These are phyloP conservation scores for Marasmius oreades DNA, from an alignment of 1,284 basidiomycete genomes.

Conservation along the genomic window DNA sequence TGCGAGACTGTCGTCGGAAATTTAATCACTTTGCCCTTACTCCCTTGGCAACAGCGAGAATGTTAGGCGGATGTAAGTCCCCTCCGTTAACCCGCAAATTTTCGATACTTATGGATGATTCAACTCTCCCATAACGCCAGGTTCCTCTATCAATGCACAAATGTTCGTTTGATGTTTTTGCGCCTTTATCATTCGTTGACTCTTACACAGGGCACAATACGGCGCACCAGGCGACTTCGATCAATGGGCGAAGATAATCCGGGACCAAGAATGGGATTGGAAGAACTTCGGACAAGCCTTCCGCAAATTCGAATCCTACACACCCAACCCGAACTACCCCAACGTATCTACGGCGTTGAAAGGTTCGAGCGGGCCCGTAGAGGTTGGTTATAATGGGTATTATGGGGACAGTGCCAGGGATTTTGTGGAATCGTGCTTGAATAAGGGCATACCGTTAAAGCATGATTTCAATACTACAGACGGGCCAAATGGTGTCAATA, in stretches of 20 bases:
- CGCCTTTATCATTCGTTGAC: neutral
- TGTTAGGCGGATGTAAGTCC: conserved; percentile 65
- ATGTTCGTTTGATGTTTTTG: conserved; percentile 36
- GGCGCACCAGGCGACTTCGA: conserved; percentile 69
- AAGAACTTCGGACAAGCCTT: conserved; percentile 58
- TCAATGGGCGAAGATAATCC: conserved; percentile 55
- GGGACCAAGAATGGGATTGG: conserved; percentile 62
- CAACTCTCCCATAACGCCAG: conserved; percentile 25
- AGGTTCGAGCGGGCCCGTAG: conserved; percentile 49
- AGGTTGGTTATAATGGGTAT: conserved; percentile 39
- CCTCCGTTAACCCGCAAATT: neutral
- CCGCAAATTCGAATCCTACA: conserved; percentile 56
- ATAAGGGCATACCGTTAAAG: conserved; percentile 43
- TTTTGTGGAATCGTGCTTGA: conserved; percentile 46
- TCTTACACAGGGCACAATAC: conserved; percentile 53
- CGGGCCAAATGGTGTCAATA: conserved; percentile 48
- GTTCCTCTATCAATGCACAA: conserved; percentile 64
- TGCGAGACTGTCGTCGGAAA: neutral
- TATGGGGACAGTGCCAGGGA: conserved; percentile 31
- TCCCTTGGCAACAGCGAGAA: conserved; percentile 41
- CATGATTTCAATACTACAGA: conserved; percentile 50
- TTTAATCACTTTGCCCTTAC: neutral
- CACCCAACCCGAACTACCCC: conserved; percentile 43
- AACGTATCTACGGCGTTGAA: conserved; percentile 41
- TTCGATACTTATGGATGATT: neutral